phyloP scores from a whole-genome alignment of 2,329 filamentous ascomycete genomes.

The Hymenoscyphus infarciens region DNA sequence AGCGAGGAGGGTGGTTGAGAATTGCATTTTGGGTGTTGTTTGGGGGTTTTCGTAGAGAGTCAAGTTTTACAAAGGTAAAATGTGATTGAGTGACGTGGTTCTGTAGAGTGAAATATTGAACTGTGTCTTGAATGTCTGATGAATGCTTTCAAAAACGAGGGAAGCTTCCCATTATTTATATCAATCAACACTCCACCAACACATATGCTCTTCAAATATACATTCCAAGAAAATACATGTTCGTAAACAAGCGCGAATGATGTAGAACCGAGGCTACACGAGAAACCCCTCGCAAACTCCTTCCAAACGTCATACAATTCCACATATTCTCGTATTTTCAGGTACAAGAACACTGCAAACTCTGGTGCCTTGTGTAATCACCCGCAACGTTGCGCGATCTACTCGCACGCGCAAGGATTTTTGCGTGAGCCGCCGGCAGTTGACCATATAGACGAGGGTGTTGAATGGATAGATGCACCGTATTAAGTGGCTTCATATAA shows the following conservation, averaged over 20 bases:
- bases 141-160: neutral
- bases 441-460: too few species aligned
- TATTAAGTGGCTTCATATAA: neutral
- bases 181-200: neutral
- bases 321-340: neutral
- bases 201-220: neutral
- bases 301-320: neutral
- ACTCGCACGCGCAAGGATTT: neutral
- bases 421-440: neutral
- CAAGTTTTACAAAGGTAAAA: too few species aligned
- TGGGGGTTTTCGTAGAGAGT: too few species aligned
- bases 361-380: neutral
- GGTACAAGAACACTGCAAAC: neutral
- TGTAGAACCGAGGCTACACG: neutral
- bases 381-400: conserved; percentile 1
- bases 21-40: conserved; percentile 16
- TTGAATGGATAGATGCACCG: too few species aligned
- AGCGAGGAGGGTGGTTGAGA: conserved; percentile 15
- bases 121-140: neutral
- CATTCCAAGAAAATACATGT: neutral
- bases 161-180: neutral
- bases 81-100: neutral
- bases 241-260: too few species aligned
- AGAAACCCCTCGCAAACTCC: neutral
- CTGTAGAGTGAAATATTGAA: neutral